These are phyloP conservation scores for Diaporthe citriasiana DNA, from an alignment of 2,329 filamentous ascomycete species.

Conservation along the genomic window DNA sequence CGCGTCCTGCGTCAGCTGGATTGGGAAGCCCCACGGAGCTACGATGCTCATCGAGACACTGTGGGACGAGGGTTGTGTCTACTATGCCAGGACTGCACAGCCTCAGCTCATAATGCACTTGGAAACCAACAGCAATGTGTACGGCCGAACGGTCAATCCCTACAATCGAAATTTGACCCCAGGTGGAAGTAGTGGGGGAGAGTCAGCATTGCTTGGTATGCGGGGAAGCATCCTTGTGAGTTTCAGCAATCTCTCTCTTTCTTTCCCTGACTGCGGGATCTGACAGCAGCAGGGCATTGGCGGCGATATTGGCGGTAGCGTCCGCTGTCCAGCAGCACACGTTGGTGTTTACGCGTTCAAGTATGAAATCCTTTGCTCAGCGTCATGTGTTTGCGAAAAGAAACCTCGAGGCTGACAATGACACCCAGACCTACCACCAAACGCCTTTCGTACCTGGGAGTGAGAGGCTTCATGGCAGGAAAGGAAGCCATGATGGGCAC, in stretches of 20 bases:
- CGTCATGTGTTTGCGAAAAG: not conserved
- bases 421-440: conserved; percentile 54
- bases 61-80: conserved; percentile 9
- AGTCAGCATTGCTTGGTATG: not conserved
- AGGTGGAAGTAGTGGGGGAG: not conserved
- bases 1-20: conserved; percentile 7
- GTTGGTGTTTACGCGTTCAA: conserved; percentile 54
- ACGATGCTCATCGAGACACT: not conserved
- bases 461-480: conserved; percentile 11
- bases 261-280: not conserved
- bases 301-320: conserved; percentile 62
- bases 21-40: not conserved
- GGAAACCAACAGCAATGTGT: conserved; percentile 12
- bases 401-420: not conserved
- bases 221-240: conserved; percentile 5
- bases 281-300: conserved; percentile 49
- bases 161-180: conserved; percentile 4
- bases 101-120: conserved; percentile 11
- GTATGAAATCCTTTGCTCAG: not conserved
- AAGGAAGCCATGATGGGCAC: not conserved
- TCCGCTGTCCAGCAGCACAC: conserved; percentile 59
- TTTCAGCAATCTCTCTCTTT: not conserved
- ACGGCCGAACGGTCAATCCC: conserved; percentile 4
- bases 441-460: conserved; percentile 46
- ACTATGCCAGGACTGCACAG: conserved; percentile 7